Evolutionary conservation across 139 green algal species (phyloP).

Genomic region (Micractinium conductrix): DNA sequence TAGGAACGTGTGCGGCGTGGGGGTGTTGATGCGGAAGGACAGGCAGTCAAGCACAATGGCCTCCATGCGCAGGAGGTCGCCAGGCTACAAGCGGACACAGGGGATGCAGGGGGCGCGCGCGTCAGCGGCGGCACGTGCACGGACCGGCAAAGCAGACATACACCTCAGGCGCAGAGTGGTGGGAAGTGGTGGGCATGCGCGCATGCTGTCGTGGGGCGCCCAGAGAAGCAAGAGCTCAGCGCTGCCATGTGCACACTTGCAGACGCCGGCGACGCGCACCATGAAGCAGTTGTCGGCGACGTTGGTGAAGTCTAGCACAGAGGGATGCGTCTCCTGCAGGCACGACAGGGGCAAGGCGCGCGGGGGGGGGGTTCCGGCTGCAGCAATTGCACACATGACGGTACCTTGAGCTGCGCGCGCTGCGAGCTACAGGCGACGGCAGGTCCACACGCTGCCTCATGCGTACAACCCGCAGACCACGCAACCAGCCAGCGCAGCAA

Average conservation of each 20-base stretch:
- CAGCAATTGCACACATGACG: no score
- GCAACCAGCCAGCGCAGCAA: no score
- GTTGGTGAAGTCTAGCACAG: conserved; percentile 48
- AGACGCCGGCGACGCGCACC: background rate
- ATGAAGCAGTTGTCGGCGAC: conserved; percentile 61
- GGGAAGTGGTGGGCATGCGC: no score
- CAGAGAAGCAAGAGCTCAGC: no score
- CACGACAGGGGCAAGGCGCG: background rate
- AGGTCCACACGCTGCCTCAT: background rate
- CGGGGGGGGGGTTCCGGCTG: background rate
- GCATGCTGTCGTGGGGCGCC: no score
- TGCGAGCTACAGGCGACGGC: no score
- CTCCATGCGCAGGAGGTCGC: conserved; percentile 66
- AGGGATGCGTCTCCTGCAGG: conserved; percentile 54
- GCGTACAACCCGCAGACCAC: no score
- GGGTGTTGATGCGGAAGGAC: conserved; percentile 47
- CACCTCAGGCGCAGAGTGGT: no score
- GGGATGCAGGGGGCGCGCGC: no score
- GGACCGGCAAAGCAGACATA: background rate
- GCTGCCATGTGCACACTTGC: no score
- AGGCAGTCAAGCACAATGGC: conserved; percentile 57
- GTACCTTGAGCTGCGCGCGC: no score
- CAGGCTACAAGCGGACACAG: conserved; percentile 19
- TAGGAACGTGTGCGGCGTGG: conserved; percentile 62
- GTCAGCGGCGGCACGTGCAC: no score